These are phyloP conservation scores for Bruguiera sexangula DNA, from an alignment of 345 rosid species.

Conservation along the genomic window DNA sequence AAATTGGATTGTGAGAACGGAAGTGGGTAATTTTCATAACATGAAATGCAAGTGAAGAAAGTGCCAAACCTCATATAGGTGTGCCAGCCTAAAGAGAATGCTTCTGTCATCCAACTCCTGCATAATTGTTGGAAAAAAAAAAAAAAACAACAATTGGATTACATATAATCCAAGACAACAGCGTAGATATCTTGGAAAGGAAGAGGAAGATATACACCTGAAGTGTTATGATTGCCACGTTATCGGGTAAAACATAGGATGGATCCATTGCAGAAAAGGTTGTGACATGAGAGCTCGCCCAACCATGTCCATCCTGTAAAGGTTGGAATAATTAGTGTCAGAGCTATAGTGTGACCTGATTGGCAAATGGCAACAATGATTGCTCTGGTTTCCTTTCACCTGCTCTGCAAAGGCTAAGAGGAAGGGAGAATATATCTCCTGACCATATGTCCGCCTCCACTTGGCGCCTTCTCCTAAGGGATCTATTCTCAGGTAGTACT, in stretches of 20 bases:
- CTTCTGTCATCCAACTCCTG: conserved; percentile 75
- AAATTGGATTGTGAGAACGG: background rate
- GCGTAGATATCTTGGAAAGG: background rate
- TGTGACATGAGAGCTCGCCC: conserved; percentile 51
- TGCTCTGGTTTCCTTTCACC: conserved; percentile 38
- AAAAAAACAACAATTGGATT: conserved; percentile 5
- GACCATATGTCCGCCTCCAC: conserved; percentile 87
- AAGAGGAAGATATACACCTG: conserved; percentile 45
- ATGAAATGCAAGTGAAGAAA: conserved; percentile 11
- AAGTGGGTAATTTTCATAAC: background rate
- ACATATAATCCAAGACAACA: background rate
- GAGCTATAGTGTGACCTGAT: background rate
- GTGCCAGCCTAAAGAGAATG: conserved; percentile 82
- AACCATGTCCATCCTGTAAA: conserved; percentile 60
- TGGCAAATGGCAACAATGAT: conserved; percentile 3
- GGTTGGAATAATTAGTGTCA: background rate
- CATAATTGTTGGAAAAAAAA: conserved; percentile 2
- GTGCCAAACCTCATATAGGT: conserved; percentile 64
- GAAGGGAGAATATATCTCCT: conserved; percentile 90
- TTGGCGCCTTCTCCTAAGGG: conserved; percentile 76
- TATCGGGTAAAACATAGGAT: conserved; percentile 71
- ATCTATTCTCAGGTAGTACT: conserved; percentile 64
- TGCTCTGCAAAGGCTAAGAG: conserved; percentile 82
- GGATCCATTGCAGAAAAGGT: conserved; percentile 69
- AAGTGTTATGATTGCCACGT: conserved; percentile 73